Base-by-base conservation (phyloP, 2,329 filamentous ascomycete genomes). In the Claviceps citrina region DNA sequence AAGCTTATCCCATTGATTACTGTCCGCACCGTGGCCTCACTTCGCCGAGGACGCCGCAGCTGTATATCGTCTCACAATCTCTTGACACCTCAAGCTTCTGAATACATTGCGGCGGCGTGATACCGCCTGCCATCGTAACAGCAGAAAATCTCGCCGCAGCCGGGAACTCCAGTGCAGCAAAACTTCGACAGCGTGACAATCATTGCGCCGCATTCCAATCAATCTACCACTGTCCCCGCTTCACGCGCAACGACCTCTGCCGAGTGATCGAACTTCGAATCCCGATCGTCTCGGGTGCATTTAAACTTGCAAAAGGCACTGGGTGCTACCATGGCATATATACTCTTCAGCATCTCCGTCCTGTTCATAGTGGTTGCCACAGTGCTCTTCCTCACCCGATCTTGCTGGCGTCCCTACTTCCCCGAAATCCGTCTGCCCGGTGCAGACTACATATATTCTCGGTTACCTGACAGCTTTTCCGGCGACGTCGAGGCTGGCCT, bases 401-500 rank as follows among this genome's bases (percentile, higher is more conserved):
- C 70, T 42, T 70, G 69, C 63, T 96, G 91, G 91, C 63, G 81
- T 33, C 78, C 73, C 42, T 66, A 73, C 49, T 61, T 93, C 35
- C 77, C 80, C 41, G 67, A 78, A 24, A 64, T 71, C 43, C 57
- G 66, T 44, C 56, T 74, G 49, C 68, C 70, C 38, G 63, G 68
- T 50, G 58, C 68, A 46, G 62, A 71, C 46, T 78, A 80, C 57
- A 62, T 84, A 51, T 95, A 96, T 66, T 70, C 78, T 39, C 80
- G 76, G 25, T 73, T 96, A 1, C 84, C 85, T 0, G 69, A 70
- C 13, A 78, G 73, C 37, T 98, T 96, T 64, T 68, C 77, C 32
- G 77, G 73, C 49, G 91, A 98, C 62, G 79, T 91, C 43, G 89
- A 95, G 60, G 79, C 83, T 13, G 91, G 91, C 16, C 72, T 98